Evolutionary conservation across 139 green algal species (phyloP), one percentile per base, ranked within the genome.

Genomic region (Chlamydomonas eustigma): DNA sequence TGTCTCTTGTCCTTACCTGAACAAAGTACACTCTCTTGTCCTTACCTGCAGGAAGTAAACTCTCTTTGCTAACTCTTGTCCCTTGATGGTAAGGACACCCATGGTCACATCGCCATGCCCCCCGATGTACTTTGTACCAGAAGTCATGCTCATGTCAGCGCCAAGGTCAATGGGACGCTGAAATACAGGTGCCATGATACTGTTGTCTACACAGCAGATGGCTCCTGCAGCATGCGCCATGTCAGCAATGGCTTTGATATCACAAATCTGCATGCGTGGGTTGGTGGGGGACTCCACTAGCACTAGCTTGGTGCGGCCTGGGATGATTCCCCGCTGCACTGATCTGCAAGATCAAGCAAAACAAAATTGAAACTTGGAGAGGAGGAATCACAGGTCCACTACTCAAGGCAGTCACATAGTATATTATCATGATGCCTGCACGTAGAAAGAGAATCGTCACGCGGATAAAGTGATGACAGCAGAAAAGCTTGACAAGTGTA

Each of bases 251-350:
- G 85, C 87, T 3, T 64, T 34, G 44, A 99, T 93, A 89, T 99
- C 96, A 83, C 89, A 97, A 38, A 99, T 87, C 80, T 96, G 89
- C 91, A 98, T 93, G 72, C 95, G 91, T 25, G 96, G 96, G 83
- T 99, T 99, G 64, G 96, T 99, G n/a, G 96, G 96, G 0, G 87
- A 94, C 86, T 99, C 96, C 52, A 99, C 81, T 78, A 99, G 93
- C 1, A 99, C 89, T 58, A 99, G 87, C 76, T 89, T 90, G 38
- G 93, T 97, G 37, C 64, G 58, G 37, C 90, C 92, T 12, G 88
- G 88, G 38, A 84, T 71, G 36, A 95, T 87, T 44, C 86, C 91
- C 1, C 52, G 74, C 6, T 64, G 31, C 25, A 93, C 84, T 51
- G 88, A 88, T 50, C 87, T 93, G 87, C 12, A 58, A 58, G 44